These are phyloP conservation scores for Lichtheimia ramosa DNA, from an alignment of 371 early-diverging fungal genomes.

Conservation along the genomic window DNA sequence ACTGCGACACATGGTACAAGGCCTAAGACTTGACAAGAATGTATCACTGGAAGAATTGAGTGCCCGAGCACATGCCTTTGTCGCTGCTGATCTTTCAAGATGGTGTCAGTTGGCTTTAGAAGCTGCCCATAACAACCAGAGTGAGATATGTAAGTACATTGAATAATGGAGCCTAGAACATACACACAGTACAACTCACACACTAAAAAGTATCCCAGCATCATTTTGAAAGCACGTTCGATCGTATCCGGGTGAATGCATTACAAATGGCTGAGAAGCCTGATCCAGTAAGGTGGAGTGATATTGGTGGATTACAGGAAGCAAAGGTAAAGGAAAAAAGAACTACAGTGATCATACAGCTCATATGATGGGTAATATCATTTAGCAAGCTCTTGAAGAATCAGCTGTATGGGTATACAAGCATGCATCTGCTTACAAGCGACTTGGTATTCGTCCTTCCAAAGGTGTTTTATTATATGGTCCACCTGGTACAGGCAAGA, in stretches of 20 bases:
- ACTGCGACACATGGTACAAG: slow-evolving; percentile 23
- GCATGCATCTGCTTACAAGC: slow-evolving; percentile 58
- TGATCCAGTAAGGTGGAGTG: slow-evolving; percentile 72
- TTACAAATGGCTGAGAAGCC: slow-evolving; percentile 53
- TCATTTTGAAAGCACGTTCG: slow-evolving; percentile 33
- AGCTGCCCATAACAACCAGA: slow-evolving; percentile 10
- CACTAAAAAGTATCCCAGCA: background rate
- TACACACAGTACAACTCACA: background rate
- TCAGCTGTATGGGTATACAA: slow-evolving; percentile 90
- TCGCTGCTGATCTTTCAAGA: slow-evolving; percentile 57
- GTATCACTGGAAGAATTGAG: slow-evolving; percentile 26
- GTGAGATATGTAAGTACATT: slow-evolving; percentile 12
- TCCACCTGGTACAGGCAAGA: slow-evolving; percentile 95
- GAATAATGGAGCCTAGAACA: background rate
- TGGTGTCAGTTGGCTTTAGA: slow-evolving; percentile 51
- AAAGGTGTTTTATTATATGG: slow-evolving; percentile 80
- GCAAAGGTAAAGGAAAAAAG: slow-evolving; percentile 65
- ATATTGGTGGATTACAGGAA: slow-evolving; percentile 91
- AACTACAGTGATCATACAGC: background rate
- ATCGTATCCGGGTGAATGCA: slow-evolving; percentile 35
- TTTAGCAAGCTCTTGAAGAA: slow-evolving; percentile 75
- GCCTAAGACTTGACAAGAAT: background rate
- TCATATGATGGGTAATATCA: background rate
- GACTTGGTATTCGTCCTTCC: slow-evolving; percentile 68
- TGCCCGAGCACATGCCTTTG: slow-evolving; percentile 53